phyloP scores from a whole-genome alignment of 2,329 filamentous ascomycete genomes.

The Mollisia scopiformis region DNA sequence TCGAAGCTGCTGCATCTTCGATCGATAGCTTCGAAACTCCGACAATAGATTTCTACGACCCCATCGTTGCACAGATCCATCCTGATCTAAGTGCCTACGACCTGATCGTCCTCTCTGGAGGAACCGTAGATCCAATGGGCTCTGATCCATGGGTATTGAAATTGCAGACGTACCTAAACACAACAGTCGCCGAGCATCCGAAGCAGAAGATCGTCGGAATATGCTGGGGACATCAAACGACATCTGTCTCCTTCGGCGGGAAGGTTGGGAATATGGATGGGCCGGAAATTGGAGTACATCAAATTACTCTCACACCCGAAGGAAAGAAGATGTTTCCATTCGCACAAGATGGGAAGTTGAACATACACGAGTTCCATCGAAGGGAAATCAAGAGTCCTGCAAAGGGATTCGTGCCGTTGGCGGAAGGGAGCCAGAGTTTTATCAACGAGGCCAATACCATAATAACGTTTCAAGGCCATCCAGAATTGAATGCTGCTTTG shows the following conservation, averaged over 20 bases:
- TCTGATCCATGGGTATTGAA: constrained; percentile 45
- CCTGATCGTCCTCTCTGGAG: constrained; percentile 47
- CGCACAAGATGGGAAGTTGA: background rate
- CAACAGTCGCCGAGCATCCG: constrained; percentile 34
- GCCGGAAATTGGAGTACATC: constrained; percentile 44
- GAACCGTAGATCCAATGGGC: constrained; percentile 45
- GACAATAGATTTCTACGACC: constrained; percentile 33
- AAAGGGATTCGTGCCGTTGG: constrained; percentile 39
- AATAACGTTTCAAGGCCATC: constrained; percentile 49
- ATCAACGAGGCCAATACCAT: constrained; percentile 43
- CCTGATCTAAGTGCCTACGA: constrained; percentile 44
- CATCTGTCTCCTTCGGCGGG: constrained; percentile 43
- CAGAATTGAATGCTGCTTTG: constrained; percentile 45
- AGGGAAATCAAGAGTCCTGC: constrained; percentile 41
- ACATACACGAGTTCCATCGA: constrained; percentile 47
- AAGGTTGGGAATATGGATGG: constrained; percentile 40
- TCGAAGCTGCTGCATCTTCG: constrained; percentile 14
- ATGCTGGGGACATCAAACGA: constrained; percentile 51
- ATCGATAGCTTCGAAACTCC: background rate
- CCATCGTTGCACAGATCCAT: constrained; percentile 27
- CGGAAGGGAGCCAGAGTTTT: constrained; percentile 43
- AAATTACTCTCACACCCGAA: constrained; percentile 40
- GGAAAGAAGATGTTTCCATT: constrained; percentile 43
- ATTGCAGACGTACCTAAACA: constrained; percentile 43
- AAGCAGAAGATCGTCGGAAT: constrained; percentile 41